Base-by-base conservation (phyloP, 2,329 filamentous ascomycete species). In the Herpotrichia juniperi region DNA sequence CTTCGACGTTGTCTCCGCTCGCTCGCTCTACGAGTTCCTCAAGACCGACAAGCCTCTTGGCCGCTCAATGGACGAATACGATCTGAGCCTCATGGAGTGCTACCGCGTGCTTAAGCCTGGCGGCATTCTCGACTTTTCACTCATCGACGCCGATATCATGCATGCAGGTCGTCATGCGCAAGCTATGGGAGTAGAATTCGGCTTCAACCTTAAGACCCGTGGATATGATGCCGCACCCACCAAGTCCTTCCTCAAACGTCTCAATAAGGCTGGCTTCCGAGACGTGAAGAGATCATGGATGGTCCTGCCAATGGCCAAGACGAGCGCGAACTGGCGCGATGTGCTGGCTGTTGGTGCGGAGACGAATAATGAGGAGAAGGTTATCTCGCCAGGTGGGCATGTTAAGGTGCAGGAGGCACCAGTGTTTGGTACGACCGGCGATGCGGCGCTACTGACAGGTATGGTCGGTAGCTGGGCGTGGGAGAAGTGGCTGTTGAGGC, bases 401-500 rank as follows among this genome's bases (percentile, higher is more conserved):
- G 62, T 72, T 1, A 58, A 68, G 21, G 48, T 71, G 22, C 57
- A 60, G 25, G 61, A 64, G 35, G 61, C 58, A 12, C 68, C 64
- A 4, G 62, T 67, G 7, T 66, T 62, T 40, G 74, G 73, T 22
- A 71, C 69, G 4, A 91, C 89, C 0, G 84, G 87, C 44, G 84
- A 87, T 67, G 84, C 87, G 12, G 90, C 90, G 1, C 86, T 84
- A 62, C 80, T 96, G 59, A 89, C 90, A 11, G 93, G 93, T 17
- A 77, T 97, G 34, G 85, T 93, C 1, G 94, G 91, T 4, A 87
- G 89, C 22, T 94, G 92, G 87, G 87, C 87, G 71, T 99, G 93
- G 93, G 94, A 99, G 82, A 89, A 91, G 72, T 99, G 94, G 94
- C 83, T 97, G 73, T 78, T 97, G 61, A 90, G 91, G 67, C 83